phyloP scores from a whole-genome alignment of 805 yeast species.

The Candida insectorum region DNA sequence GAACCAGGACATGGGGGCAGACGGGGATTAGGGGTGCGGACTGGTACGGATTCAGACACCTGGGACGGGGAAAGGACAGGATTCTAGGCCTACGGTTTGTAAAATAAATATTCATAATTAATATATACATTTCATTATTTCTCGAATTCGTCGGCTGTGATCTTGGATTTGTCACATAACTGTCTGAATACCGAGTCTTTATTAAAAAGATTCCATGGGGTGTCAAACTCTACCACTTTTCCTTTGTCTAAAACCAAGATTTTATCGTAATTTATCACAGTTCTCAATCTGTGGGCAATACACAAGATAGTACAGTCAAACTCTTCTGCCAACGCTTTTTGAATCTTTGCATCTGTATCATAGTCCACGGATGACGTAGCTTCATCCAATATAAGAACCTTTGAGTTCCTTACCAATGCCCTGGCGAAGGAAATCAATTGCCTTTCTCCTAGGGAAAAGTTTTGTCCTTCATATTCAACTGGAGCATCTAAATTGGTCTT shows the following conservation, averaged over 20 bases:
- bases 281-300: slow-evolving; percentile 80
- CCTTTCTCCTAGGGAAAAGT: slow-evolving; percentile 71
- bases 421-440: slow-evolving; percentile 79
- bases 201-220: slow-evolving; percentile 62
- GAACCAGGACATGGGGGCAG: neutral
- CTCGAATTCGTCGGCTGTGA: slow-evolving; percentile 41
- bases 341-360: slow-evolving; percentile 79
- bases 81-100: too few species aligned
- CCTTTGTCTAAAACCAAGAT: slow-evolving; percentile 83
- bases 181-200: slow-evolving; percentile 54
- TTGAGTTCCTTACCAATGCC: slow-evolving; percentile 72
- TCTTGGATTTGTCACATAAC: slow-evolving; percentile 58
- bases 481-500: slow-evolving; percentile 37
- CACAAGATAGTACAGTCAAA: slow-evolving; percentile 76
- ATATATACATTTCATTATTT: neutral
- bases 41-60: too few species aligned
- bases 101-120: too few species aligned
- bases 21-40: too few species aligned
- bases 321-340: slow-evolving; percentile 62
- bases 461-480: slow-evolving; percentile 66
- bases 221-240: slow-evolving; percentile 67
- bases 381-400: slow-evolving; percentile 77
- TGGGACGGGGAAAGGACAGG: too few species aligned
- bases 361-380: slow-evolving; percentile 81
- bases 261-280: slow-evolving; percentile 69